A percentile compares a stretch with the other conserved stretches of the same genome.
These are phyloP conservation scores for Nothomitra cinnamomea DNA, from an alignment of 2,329 filamentous ascomycete genomes.

Conservation along the genomic window DNA sequence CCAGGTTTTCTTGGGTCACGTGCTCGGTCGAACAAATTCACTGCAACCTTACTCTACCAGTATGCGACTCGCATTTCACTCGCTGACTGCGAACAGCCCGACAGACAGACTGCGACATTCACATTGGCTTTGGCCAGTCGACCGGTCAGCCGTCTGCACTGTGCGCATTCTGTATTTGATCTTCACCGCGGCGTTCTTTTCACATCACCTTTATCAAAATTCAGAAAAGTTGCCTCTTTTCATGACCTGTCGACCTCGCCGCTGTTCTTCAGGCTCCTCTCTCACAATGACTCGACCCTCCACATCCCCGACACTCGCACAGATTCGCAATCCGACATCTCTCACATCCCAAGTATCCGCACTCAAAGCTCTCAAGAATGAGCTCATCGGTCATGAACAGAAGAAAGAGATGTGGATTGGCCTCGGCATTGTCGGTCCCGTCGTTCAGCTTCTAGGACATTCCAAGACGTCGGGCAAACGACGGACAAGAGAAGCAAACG, in stretches of 20 bases:
- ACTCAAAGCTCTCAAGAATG: conserved; percentile 67
- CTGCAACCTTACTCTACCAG: no score
- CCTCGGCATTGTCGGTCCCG: conserved; percentile 47
- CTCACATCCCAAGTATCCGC: conserved; percentile 25
- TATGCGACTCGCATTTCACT: no score
- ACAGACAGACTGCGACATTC: no score
- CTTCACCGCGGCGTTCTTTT: no score
- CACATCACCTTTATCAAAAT: no score
- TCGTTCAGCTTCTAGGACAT: conserved; percentile 33
- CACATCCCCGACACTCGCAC: conserved; percentile 20
- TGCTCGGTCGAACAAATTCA: no score
- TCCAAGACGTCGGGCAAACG: conserved; percentile 17
- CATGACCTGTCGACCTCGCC: not conserved
- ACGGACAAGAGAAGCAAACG: conserved; percentile 3
- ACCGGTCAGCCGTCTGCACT: no score
- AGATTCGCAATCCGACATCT: conserved; percentile 22
- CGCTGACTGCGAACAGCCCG: no score
- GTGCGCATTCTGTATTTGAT: no score
- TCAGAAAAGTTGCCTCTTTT: not conserved
- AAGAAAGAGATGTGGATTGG: conserved; percentile 67
- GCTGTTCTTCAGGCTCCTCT: not conserved
- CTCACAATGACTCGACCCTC: conserved; percentile 9
- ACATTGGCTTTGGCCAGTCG: no score
- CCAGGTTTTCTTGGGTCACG: no score
- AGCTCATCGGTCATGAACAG: conserved; percentile 72